Evolutionary conservation across 495 filamentous ascomycete genomes (phyloP), one percentile per base, ranked within the genome.

Genomic region (Neurospora tetrasperma): DNA sequence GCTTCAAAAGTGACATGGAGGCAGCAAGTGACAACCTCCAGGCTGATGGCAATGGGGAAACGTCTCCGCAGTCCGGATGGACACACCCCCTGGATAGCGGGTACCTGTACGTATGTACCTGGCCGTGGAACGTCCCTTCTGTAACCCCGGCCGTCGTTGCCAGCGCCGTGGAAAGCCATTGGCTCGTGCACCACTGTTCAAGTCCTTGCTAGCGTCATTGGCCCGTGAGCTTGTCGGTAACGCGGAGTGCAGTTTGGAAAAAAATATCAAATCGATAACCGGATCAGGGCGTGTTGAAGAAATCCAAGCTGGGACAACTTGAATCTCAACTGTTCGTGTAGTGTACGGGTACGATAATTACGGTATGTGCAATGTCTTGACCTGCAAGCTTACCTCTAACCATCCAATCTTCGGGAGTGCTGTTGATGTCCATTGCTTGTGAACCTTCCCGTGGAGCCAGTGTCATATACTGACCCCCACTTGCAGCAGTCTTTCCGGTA

Each of bases 161-260:
- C 54, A 66, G 27, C 54, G 14, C 54, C 54, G 54, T 66, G 27
- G 54, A 66, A 66, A 66, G 54, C 54, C 27, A 69, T 71, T 68
- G 44, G 16, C 48, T 46, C 42, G 39, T n/a, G 70, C 46, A 46
- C 73, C 54, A 54, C 54, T 59, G 42, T 43, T 59, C n/a, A 42
- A 42, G 41, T 44, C 20, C n/a, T 42, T 66, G 54, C 23, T 74
- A 73, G 71, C 73, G 71, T 75, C 73, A 75, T 73, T 75, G 73
- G 71, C 71, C 71, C 46, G 31, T 43, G 43, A 62, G 70, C 42
- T 71, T 62, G 31, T 54, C 42, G 31, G 70, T 71, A 62, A 66
- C 42, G 70, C 31, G 40, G 41, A 43, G 70, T 71, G 70, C 71
- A 70, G n/a, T 72, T 69, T 68, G 48, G 5, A 41, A 69, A 27